Conservation (phyloP, 192 early-diverging fungal genomes). For the Geranomyces michiganensis region DNA sequence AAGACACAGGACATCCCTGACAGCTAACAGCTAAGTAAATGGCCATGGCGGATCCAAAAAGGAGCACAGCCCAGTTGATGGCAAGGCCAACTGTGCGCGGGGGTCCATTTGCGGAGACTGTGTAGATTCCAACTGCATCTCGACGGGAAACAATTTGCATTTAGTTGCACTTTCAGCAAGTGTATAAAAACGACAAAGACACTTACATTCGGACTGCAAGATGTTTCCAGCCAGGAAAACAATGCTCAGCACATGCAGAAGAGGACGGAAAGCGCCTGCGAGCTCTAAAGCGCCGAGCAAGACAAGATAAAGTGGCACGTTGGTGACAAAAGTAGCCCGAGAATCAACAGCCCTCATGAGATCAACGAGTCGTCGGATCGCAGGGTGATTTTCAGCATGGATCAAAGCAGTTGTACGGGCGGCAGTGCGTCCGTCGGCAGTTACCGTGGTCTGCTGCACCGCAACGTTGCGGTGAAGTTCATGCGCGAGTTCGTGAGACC, state of each 20-base stretch:
- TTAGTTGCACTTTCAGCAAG: too few species aligned
- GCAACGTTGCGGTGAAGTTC: slow-evolving; percentile 37
- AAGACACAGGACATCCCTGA: slow-evolving; percentile 18
- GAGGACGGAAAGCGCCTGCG: slow-evolving; percentile 33
- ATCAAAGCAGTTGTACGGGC: slow-evolving; percentile 29
- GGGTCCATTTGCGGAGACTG: too few species aligned
- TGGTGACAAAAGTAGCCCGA: slow-evolving; percentile 28
- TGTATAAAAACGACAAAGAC: background rate
- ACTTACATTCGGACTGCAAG: slow-evolving; percentile 32
- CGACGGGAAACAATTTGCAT: too few species aligned
- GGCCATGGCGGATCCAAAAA: slow-evolving; percentile 59
- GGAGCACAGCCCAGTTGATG: slow-evolving; percentile 19
- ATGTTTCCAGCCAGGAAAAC: slow-evolving; percentile 35
- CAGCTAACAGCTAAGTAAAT: slow-evolving; percentile 36
- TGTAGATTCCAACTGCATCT: too few species aligned
- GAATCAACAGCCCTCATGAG: slow-evolving; percentile 34
- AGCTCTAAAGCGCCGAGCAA: slow-evolving; percentile 40
- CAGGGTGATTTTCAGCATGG: slow-evolving; percentile 23
- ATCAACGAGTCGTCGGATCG: background rate
- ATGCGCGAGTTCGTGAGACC: slow-evolving; percentile 34
- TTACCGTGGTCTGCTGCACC: slow-evolving; percentile 29
- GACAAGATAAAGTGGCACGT: slow-evolving; percentile 32
- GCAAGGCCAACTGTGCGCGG: slow-evolving; percentile 21
- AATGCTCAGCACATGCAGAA: slow-evolving; percentile 40
- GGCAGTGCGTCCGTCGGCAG: slow-evolving; percentile 1